A percentile compares a stretch with the other conserved stretches of the same genome.
Evolutionary conservation across 2,329 filamentous ascomycete species (phyloP).

Genomic region (Beauveria sp.): DNA sequence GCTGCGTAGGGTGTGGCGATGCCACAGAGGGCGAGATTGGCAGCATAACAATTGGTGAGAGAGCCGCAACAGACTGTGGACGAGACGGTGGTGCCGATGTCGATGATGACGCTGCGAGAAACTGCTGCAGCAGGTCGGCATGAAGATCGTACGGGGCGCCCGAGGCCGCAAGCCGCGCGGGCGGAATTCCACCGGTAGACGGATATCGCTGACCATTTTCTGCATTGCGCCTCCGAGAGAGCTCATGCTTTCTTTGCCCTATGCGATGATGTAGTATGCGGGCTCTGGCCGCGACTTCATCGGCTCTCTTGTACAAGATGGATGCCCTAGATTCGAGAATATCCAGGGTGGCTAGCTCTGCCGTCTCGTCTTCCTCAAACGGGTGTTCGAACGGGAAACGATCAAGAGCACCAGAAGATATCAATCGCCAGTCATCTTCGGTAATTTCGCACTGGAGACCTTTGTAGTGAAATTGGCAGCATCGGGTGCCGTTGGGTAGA

Average conservation of each 20-base stretch:
- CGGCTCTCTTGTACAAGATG: slow-evolving; percentile 71
- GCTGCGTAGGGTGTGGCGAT: slow-evolving; percentile 16
- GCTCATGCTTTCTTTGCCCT: slow-evolving; percentile 25
- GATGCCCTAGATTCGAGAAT: slow-evolving; percentile 74
- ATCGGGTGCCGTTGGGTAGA: slow-evolving; percentile 58
- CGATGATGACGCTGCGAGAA: slow-evolving; percentile 21
- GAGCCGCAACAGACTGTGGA: slow-evolving; percentile 21
- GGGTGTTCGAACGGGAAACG: slow-evolving; percentile 71
- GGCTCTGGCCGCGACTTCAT: slow-evolving; percentile 56
- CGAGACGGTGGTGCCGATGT: slow-evolving; percentile 18
- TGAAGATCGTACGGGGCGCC: slow-evolving; percentile 40
- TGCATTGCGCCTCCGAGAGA: slow-evolving; percentile 21
- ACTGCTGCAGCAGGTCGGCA: slow-evolving; percentile 49
- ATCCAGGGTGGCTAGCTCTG: slow-evolving; percentile 75
- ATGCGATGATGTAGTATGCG: slow-evolving; percentile 76
- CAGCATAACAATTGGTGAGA: slow-evolving; percentile 17
- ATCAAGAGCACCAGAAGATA: slow-evolving; percentile 74
- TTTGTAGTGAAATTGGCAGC: slow-evolving; percentile 77
- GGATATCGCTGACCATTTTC: slow-evolving; percentile 26
- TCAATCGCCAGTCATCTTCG: slow-evolving; percentile 80
- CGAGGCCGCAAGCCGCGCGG: slow-evolving; percentile 16
- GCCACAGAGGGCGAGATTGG: slow-evolving; percentile 22
- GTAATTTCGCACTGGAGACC: slow-evolving; percentile 76
- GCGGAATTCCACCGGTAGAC: slow-evolving; percentile 22
- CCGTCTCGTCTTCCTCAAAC: slow-evolving; percentile 77